Base-by-base conservation (phyloP, 2,329 filamentous ascomycete genomes). In the Fonsecaea multimorphosa region DNA sequence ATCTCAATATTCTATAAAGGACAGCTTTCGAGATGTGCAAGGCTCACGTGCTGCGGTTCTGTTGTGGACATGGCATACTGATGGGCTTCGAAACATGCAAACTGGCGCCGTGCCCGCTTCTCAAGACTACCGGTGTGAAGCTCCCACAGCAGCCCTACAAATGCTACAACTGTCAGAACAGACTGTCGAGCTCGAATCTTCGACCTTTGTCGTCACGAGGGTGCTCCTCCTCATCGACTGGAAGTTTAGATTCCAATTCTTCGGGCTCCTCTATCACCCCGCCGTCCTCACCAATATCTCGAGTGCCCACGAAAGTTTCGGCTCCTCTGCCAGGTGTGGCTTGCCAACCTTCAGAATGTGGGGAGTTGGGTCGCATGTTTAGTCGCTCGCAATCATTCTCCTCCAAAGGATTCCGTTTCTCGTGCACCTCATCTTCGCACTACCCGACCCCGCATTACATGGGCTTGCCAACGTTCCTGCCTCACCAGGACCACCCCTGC, bases 121-220 rank as follows among this genome's bases (percentile, higher is more conserved):
- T 72, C 57, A 72, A 71, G 62, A 71, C 67, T 5, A 70, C 65
- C 7, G 69, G 69, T 19, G 58, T 67, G 22, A 69, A 66, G 51
- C 67, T 72, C 6, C 71, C 70, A 31, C 71, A 72, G 62, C 71
- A 72, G 58, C 71, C 71, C 11, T 70, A 68, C 56, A 70, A 69
- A 67, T 72, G 71, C 63, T 72, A 69, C 64, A 72, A 71, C 38
- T 72, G 71, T 61, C 68, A 72, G 56, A 67, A 66, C 24, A 56
- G 58, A 44, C 44, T 58, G 27, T 61, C 69, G 22, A 63, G 58
- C 31, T 58, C 57, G 24, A 67, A 62, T 9, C 34, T 62, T 12
- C 63, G 57, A 58, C 67, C 69, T 16, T 2, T 58, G 1, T 62
- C 68, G 27, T 44, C 70, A 19, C 63, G 63, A 46, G 60, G 40